phyloP scores from a whole-genome alignment of 495 filamentous ascomycete genomes.

The Podospora comata region DNA sequence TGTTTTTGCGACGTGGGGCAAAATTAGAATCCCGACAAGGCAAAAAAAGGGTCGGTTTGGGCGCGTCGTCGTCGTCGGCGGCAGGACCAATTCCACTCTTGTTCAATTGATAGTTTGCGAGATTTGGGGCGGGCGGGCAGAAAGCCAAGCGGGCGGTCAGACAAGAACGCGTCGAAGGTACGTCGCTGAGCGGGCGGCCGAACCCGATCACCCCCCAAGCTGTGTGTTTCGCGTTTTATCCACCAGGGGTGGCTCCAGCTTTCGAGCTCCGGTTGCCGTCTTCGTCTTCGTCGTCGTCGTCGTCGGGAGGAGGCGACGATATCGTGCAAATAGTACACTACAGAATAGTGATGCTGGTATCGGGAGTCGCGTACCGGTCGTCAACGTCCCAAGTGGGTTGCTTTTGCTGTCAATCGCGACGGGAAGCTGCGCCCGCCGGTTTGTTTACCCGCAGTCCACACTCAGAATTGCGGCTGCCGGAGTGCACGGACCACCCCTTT shows the following conservation, averaged over 20 bases:
- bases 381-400: slow-evolving; percentile 7
- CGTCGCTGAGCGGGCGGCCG: background rate
- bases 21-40: background rate
- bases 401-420: slow-evolving; percentile 16
- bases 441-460: slow-evolving; percentile 25
- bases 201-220: background rate
- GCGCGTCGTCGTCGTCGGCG: slow-evolving; percentile 3
- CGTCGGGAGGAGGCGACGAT: background rate
- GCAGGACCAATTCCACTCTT: background rate
- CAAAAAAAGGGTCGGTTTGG: background rate
- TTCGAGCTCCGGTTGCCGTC: background rate
- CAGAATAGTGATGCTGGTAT: background rate
- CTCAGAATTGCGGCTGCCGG: slow-evolving; percentile 1
- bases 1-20: slow-evolving; percentile 2
- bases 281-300: background rate
- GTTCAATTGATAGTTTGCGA: background rate
- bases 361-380: background rate
- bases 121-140: background rate
- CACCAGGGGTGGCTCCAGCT: background rate
- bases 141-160: slow-evolving; percentile 7
- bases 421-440: slow-evolving; percentile 22
- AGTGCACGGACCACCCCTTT: slow-evolving; percentile 17
- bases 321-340: background rate
- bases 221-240: slow-evolving; percentile 7
- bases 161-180: slow-evolving; percentile 4